Evolutionary conservation across 805 yeast genomes (phyloP).

Genomic region (Brettanomyces sp.): DNA sequence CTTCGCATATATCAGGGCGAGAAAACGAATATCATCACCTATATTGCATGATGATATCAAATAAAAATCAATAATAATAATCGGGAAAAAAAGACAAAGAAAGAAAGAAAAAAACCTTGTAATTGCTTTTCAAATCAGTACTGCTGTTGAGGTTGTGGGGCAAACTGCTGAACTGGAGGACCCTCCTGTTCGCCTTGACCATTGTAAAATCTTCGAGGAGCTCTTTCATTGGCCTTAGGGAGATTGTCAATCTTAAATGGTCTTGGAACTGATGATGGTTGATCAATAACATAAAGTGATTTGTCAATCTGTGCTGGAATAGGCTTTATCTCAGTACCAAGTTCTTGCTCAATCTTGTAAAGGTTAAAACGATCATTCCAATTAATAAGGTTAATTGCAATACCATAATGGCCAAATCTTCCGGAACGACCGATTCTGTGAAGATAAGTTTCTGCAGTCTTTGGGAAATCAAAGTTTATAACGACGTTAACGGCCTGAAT

Average conservation of each 20-base stretch:
- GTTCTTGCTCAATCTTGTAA: constrained; percentile 92
- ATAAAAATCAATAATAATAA: constrained; percentile 2
- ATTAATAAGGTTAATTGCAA: constrained; percentile 91
- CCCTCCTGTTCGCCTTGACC: constrained; percentile 24
- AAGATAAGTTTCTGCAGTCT: constrained; percentile 92
- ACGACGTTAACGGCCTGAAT: constrained; percentile 98
- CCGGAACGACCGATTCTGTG: constrained; percentile 99
- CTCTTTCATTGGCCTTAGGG: constrained; percentile 23
- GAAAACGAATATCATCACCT: too few species aligned
- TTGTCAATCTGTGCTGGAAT: constrained; percentile 92
- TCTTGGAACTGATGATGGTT: constrained; percentile 67
- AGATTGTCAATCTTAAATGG: constrained; percentile 70
- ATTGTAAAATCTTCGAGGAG: constrained; percentile 16
- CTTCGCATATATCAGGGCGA: too few species aligned
- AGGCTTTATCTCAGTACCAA: constrained; percentile 95
- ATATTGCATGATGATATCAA: neutral
- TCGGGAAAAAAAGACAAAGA: constrained; percentile 5
- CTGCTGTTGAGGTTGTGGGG: constrained; percentile 7
- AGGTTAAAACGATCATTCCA: constrained; percentile 94
- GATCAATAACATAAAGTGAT: constrained; percentile 78
- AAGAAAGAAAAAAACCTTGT: constrained; percentile 3
- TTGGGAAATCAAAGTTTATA: constrained; percentile 96
- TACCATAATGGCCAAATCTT: constrained; percentile 95
- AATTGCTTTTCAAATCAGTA: constrained; percentile 3
- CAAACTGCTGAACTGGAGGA: constrained; percentile 13